Conservation (phyloP, 495 filamentous ascomycete species). For the Recurvomyces mirabilis region DNA sequence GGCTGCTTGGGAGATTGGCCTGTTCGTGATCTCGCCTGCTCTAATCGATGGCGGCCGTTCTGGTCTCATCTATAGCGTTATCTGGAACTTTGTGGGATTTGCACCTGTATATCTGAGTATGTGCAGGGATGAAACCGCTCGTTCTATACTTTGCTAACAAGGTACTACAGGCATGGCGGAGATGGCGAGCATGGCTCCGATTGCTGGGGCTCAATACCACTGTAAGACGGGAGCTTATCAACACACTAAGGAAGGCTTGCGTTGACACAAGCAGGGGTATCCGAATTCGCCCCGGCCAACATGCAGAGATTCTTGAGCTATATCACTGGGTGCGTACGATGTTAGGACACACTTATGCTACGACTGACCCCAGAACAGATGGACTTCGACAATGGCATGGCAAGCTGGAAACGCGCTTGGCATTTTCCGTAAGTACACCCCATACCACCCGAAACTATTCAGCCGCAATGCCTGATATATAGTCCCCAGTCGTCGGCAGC, state of each 20-base stretch:
- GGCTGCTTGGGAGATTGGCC: conserved; percentile 7
- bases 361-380: too few species aligned
- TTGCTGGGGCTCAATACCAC: conserved; percentile 7
- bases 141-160: too few species aligned
- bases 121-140: too few species aligned
- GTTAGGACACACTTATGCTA: too few species aligned
- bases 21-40: conserved; percentile 2
- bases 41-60: conserved; percentile 8
- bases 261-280: not conserved
- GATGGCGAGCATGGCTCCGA: conserved; percentile 10
- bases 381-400: conserved; percentile 7
- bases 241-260: too few species aligned
- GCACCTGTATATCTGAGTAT: not conserved
- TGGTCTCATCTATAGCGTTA: not conserved
- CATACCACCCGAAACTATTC: too few species aligned
- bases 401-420: conserved; percentile 28
- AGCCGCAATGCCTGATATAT: too few species aligned
- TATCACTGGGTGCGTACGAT: conserved; percentile 15
- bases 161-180: too few species aligned
- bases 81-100: conserved; percentile 8
- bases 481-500: conserved; percentile 29
- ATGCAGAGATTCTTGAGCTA: conserved; percentile 18
- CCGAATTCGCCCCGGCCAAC: conserved; percentile 9
- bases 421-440: too few species aligned
- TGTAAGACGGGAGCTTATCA: not conserved